Evolutionary conservation across 1,139 yeast genomes (phyloP).

Genomic region (Lodderomyces theae): DNA sequence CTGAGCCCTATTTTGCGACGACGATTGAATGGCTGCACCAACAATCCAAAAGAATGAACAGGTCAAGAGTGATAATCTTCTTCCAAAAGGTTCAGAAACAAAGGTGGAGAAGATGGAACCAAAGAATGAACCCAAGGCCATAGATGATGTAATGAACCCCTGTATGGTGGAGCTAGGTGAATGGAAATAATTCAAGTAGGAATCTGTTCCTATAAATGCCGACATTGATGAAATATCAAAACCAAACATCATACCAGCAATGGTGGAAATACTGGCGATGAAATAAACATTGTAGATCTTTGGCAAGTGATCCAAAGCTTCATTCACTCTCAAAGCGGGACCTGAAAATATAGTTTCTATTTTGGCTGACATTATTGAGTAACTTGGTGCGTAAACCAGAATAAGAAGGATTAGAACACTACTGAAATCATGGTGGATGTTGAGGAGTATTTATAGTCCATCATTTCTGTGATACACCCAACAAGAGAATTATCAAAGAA

Average conservation of each 20-base stretch:
- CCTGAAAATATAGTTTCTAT: constrained; percentile 17
- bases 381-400: too few species aligned
- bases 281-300: constrained; percentile 42
- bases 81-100: constrained; percentile 56
- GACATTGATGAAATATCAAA: constrained; percentile 69
- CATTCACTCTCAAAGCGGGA: constrained; percentile 33
- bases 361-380: constrained; percentile 15
- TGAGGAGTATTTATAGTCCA: background rate
- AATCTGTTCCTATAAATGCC: constrained; percentile 47
- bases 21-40: constrained; percentile 50
- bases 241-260: constrained; percentile 66
- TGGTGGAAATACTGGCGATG: constrained; percentile 48
- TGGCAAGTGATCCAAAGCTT: constrained; percentile 37
- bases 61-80: constrained; percentile 51
- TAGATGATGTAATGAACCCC: constrained; percentile 60
- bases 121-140: constrained; percentile 58
- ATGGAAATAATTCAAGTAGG: constrained; percentile 31
- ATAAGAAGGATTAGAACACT: too few species aligned
- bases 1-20: constrained; percentile 45
- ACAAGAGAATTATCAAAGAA: too few species aligned
- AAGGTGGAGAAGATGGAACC: constrained; percentile 52
- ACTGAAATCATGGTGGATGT: background rate
- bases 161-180: constrained; percentile 43
- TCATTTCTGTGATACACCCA: too few species aligned
- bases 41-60: constrained; percentile 48